Conservation (phyloP, 108 stramenopile species). For the Nannochloropsis gaditana region DNA sequence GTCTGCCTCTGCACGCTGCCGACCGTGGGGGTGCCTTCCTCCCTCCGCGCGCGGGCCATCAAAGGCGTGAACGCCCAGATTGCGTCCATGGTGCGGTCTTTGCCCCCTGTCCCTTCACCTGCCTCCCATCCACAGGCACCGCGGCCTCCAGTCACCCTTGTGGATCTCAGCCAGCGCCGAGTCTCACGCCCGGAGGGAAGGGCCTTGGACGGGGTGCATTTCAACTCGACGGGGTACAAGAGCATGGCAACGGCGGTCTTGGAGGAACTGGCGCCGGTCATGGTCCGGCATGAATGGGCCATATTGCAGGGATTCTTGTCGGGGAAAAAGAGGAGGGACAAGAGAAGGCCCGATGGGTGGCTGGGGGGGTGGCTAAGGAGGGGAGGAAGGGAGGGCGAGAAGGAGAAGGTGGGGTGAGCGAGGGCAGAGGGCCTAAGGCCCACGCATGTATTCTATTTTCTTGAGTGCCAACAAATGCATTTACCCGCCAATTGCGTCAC, state of each 20-base stretch:
- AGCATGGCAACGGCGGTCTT: neutral
- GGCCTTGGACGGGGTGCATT: neutral
- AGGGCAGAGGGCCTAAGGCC: neutral
- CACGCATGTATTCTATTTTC: too few species aligned
- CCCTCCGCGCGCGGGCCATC: neutral
- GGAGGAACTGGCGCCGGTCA: neutral
- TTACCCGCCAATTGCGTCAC: too few species aligned
- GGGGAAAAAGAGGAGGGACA: neutral
- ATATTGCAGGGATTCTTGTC: neutral
- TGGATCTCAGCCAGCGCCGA: constrained; percentile 1
- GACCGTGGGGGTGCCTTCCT: neutral
- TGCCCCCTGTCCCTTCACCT: neutral
- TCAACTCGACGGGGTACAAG: neutral
- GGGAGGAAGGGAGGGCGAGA: neutral
- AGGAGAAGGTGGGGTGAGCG: neutral
- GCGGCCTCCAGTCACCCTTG: neutral
- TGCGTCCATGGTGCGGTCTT: neutral
- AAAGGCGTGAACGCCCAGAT: neutral
- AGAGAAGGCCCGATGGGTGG: neutral
- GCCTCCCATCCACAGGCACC: neutral
- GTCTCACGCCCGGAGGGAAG: neutral
- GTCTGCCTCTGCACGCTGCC: neutral
- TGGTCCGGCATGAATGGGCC: constrained; percentile 4
- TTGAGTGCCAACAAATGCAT: too few species aligned
- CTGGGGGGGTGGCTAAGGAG: neutral